Evolutionary conservation across 768 basidiomycete species (phyloP), one percentile per base, ranked within the genome.

Genomic region (Trametes coccinea): DNA sequence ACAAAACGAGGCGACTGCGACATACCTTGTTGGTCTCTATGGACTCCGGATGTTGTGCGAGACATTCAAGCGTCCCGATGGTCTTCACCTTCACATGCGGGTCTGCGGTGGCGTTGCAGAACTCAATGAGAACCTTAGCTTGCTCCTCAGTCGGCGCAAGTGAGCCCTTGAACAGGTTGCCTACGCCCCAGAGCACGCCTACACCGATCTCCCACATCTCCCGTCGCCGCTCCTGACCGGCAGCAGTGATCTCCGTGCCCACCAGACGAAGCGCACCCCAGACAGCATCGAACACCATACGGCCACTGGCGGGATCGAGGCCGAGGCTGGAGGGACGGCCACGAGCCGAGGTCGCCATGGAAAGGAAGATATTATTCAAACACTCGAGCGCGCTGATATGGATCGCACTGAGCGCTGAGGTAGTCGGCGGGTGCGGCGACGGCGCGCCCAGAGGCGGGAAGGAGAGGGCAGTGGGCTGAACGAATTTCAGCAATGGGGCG

Each of bases 151-250:
- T 75, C 2, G 85, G 89, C 16, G 76, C 92, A 64, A 95, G 63
- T 60, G 73, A 74, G 22, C 87, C 86, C 63, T 85, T 85, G 81
- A 89, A 92, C 14, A 93, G 78, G 57, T 82, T 84, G 4, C 87
- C 90, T n/a, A 94, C 74, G 22, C 93, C 93, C 93, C 93, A 95
- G 5, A 95, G 79, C 39, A 90, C 92, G 5, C 94, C 94, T 0
- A 90, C 79, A 9, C 84, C 88, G 50, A 88, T 80, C 56, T 89
- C 83, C 87, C 95, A 93, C 72, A 93, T 82, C 57, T 92, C 88
- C 63, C 78, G 78, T 63, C 88, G 80, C 58, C 82, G 77, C 69
- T 91, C 91, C 68, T 90, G 86, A 5, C 88, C 88, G 2, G 80
- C 72, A 3, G 80, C 81, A 5, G 76, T 71, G 33, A 76, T 78